These are phyloP conservation scores for Elsinoe fawcettii DNA, from an alignment of 2,329 filamentous ascomycete species.

Conservation along the genomic window DNA sequence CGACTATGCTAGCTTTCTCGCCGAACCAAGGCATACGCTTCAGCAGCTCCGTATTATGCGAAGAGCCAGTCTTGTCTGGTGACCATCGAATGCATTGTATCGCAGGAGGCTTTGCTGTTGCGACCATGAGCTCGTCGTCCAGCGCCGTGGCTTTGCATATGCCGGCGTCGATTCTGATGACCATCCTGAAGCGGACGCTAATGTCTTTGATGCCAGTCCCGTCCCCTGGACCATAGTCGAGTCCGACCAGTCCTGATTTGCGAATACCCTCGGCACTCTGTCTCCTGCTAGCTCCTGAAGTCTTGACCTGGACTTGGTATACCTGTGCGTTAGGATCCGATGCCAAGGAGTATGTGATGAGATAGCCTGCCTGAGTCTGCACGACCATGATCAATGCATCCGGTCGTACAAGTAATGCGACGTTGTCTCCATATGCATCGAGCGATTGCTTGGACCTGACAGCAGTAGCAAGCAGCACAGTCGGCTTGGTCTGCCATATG, in stretches of 20 bases:
- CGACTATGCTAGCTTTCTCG: conserved; percentile 62
- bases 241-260: conserved; percentile 21
- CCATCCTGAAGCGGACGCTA: conserved; percentile 89
- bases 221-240: conserved; percentile 64
- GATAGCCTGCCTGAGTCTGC: conserved; percentile 74
- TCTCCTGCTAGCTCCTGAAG: conserved; percentile 38
- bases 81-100: conserved; percentile 95
- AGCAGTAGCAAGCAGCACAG: conserved; percentile 77
- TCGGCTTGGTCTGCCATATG: conserved; percentile 95
- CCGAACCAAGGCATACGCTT: conserved; percentile 80
- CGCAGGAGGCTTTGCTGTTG: conserved; percentile 85
- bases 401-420: conserved; percentile 75
- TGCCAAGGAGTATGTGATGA: conserved; percentile 90
- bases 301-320: conserved; percentile 74
- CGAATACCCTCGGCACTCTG: conserved; percentile 38
- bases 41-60: conserved; percentile 85
- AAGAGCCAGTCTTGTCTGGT: conserved; percentile 69
- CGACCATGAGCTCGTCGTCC: conserved; percentile 86
- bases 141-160: conserved; percentile 81
- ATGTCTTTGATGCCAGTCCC: conserved; percentile 75
- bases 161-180: conserved; percentile 94
- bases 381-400: conserved; percentile 89
- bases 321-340: conserved; percentile 75
- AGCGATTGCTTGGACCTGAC: conserved; percentile 75
- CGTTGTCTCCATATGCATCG: conserved; percentile 74